Evolutionary conservation across 192 early-diverging fungal species (phyloP).

Genomic region (Coemansia sp.): DNA sequence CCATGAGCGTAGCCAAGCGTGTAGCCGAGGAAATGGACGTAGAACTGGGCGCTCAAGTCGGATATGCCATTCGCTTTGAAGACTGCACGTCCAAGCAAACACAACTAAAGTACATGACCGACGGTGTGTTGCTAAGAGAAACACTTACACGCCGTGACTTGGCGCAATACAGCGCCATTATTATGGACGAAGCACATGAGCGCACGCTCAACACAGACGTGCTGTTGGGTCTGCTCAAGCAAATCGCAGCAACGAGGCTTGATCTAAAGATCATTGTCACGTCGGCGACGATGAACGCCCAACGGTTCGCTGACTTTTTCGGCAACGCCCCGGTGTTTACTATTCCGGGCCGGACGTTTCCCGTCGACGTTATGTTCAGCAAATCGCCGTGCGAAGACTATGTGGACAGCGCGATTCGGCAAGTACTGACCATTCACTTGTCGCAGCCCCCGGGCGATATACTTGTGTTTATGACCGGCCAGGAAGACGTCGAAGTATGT

Average conservation of each 20-base stretch:
- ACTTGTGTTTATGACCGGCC: conserved; percentile 94
- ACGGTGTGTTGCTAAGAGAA: conserved; percentile 95
- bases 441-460: conserved; percentile 93
- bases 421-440: conserved; percentile 93
- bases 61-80: conserved; percentile 98
- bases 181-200: conserved; percentile 99
- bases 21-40: conserved; percentile 97
- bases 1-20: conserved; percentile 98
- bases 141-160: conserved; percentile 83
- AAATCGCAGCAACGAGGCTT: conserved; percentile 70
- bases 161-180: conserved; percentile 84
- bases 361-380: conserved; percentile 92
- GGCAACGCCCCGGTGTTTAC: conserved; percentile 89
- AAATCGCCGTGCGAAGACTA: conserved; percentile 95
- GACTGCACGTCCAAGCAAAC: conserved; percentile 92
- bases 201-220: conserved; percentile 96
- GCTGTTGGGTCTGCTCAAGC: conserved; percentile 89
- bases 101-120: conserved; percentile 98
- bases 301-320: conserved; percentile 91
- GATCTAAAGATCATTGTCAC: conserved; percentile 97
- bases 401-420: conserved; percentile 89
- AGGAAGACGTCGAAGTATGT: conserved; percentile 96
- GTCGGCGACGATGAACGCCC: conserved; percentile 93
- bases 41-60: conserved; percentile 88
- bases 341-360: conserved; percentile 94